Evolutionary conservation across 2,329 filamentous ascomycete species (phyloP).

Genomic region (Pseudocercospora fuligena): DNA sequence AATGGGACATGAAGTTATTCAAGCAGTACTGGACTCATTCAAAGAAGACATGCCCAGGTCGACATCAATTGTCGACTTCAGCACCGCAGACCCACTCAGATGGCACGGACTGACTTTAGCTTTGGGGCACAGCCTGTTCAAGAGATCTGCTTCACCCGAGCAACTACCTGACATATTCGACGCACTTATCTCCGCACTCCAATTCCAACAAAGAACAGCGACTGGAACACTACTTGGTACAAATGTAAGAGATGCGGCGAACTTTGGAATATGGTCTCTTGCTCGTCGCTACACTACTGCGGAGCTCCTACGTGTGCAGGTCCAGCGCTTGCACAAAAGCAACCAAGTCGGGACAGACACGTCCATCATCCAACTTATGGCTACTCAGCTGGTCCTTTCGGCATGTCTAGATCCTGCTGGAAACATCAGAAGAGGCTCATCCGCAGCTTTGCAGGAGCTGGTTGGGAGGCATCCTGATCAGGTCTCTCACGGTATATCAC

Average conservation of each 20-base stretch:
- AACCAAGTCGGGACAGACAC: conserved; percentile 6
- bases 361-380: conserved; percentile 66
- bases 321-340: conserved; percentile 22
- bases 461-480: conserved; percentile 90
- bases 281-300: conserved; percentile 82
- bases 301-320: conserved; percentile 72
- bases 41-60: conserved; percentile 64
- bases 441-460: conserved; percentile 90
- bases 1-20: conserved; percentile 85
- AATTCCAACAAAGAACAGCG: conserved; percentile 85
- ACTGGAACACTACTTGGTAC: conserved; percentile 85
- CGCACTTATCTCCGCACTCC: conserved; percentile 76
- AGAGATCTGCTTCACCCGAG: conserved; percentile 73
- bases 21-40: conserved; percentile 75
- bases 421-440: conserved; percentile 90
- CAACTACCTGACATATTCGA: conserved; percentile 76
- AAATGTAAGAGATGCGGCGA: conserved; percentile 92
- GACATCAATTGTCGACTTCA: conserved; percentile 61
- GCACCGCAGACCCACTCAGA: conserved; percentile 76
- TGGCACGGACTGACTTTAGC: conserved; percentile 95
- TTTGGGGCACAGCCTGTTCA: conserved; percentile 82
- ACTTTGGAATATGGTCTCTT: conserved; percentile 93
- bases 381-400: conserved; percentile 77
- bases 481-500: conserved; percentile 76
- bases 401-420: conserved; percentile 88